Evolutionary conservation across 2,329 filamentous ascomycete species (phyloP), one percentile per base, ranked within the genome.

Genomic region (Arthroderma uncinatum): DNA sequence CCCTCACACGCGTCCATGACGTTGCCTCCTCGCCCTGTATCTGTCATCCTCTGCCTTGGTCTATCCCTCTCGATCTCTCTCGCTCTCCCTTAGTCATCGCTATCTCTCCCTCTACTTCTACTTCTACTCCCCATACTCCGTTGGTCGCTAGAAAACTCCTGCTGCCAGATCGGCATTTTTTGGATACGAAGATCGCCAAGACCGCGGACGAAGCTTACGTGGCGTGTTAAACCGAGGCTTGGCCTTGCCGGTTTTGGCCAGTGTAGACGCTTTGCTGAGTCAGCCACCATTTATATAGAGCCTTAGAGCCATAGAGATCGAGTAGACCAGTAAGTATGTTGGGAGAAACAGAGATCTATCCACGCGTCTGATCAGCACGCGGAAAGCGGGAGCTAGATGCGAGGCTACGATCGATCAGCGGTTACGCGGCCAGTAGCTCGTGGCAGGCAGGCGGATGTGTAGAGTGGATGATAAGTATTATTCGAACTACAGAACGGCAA

Each of bases 401-500:
- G 9, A 36, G 34, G 34, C 34, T 10, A 42, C 47, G 12, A 50
- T 28, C 5, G 28, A 30, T 30, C 47, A 50, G 23, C 19, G 42
- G 9, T 16, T 28, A 16, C 28, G 19, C 14, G 9, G 47, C 14
- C 28, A 30, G 28, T 50, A 30, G 21, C 16, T 28, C 47, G 4
- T 19, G 10, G 2, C 21, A 47, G 9, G 9, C n/a, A n/a, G n/a
- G n/a, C n/a, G n/a, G n/a, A n/a, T n/a, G n/a, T n/a, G n/a, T n/a
- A n/a, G n/a, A n/a, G n/a, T n/a, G n/a, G n/a, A n/a, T n/a, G n/a
- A n/a, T n/a, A n/a, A n/a, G n/a, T n/a, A n/a, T 14, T 48, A 10
- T 14, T 36, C 28, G n/a, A 37, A 3, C 68, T 61, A 90, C 34
- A 90, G 67, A 14, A 91, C 78, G 7, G 91, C 89, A 77, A 93